Conservation (phyloP, 768 basidiomycete genomes). For the Fomitopsis serialis region DNA sequence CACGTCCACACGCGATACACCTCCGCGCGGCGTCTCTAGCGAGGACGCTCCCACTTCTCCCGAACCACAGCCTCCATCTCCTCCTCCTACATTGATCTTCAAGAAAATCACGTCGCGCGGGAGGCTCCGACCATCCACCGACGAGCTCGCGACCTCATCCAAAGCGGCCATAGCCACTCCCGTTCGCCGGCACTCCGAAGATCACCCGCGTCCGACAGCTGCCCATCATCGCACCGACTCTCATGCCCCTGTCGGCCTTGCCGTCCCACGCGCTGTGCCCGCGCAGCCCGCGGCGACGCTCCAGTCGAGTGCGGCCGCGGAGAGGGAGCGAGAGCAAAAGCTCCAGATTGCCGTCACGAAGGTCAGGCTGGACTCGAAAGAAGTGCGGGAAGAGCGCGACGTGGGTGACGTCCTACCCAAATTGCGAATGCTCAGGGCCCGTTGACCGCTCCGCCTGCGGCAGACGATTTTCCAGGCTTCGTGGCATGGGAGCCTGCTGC, state of each 20-base stretch:
- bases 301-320: not conserved
- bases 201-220: not conserved
- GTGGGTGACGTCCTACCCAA: conserved; percentile 14
- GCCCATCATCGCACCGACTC: no score
- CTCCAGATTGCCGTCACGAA: conserved; percentile 14
- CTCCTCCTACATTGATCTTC: not conserved
- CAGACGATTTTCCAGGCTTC: not conserved
- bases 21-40: not conserved
- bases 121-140: conserved; percentile 5
- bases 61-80: no score
- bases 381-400: conserved; percentile 11
- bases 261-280: no score
- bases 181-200: conserved; percentile 1
- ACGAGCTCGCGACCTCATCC: conserved; percentile 5
- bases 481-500: not conserved
- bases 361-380: conserved; percentile 7
- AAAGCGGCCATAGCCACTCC: conserved; percentile 1
- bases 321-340: conserved; percentile 5
- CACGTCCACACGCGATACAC: not conserved
- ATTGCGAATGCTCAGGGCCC: conserved; percentile 12
- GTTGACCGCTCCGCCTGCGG: not conserved
- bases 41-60: not conserved
- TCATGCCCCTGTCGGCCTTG: no score
- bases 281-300: not conserved
- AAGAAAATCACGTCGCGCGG: conserved; percentile 10